phyloP scores from a whole-genome alignment of 192 early-diverging fungal genomes.

The Coemansia umbellata region DNA sequence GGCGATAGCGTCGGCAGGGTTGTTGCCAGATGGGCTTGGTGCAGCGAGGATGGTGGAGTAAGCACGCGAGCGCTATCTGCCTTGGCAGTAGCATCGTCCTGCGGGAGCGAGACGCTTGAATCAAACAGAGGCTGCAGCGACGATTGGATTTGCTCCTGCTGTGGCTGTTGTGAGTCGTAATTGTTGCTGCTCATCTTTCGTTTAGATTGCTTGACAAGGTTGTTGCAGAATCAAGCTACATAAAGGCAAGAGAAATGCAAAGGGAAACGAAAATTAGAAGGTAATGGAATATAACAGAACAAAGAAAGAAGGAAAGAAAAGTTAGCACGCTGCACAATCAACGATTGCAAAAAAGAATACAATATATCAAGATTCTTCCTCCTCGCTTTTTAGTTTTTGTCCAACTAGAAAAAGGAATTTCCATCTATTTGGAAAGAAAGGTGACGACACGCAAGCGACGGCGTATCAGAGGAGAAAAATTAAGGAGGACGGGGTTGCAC shows the following conservation, averaged over 20 bases:
- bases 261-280: neutral
- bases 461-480: too few relatives aligned
- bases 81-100: slow-evolving; percentile 8
- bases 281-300: neutral
- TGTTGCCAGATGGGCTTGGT: too few relatives aligned
- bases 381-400: too few relatives aligned
- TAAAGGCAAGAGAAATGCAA: neutral
- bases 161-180: neutral
- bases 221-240: neutral
- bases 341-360: neutral
- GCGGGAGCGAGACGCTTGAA: slow-evolving; percentile 31
- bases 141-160: slow-evolving; percentile 5
- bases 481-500: too few relatives aligned
- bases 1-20: too few relatives aligned
- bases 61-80: too few relatives aligned
- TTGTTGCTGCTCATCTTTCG: slow-evolving; percentile 1
- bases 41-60: too few relatives aligned
- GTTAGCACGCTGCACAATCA: neutral
- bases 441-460: too few relatives aligned
- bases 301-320: neutral
- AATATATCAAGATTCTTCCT: too few relatives aligned
- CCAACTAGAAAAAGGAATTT: too few relatives aligned
- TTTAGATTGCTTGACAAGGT: neutral
- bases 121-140: slow-evolving; percentile 43
- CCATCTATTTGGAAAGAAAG: too few relatives aligned